Conservation (phyloP, 2,329 filamentous ascomycete species). For the Byssochlamys sp. region DNA sequence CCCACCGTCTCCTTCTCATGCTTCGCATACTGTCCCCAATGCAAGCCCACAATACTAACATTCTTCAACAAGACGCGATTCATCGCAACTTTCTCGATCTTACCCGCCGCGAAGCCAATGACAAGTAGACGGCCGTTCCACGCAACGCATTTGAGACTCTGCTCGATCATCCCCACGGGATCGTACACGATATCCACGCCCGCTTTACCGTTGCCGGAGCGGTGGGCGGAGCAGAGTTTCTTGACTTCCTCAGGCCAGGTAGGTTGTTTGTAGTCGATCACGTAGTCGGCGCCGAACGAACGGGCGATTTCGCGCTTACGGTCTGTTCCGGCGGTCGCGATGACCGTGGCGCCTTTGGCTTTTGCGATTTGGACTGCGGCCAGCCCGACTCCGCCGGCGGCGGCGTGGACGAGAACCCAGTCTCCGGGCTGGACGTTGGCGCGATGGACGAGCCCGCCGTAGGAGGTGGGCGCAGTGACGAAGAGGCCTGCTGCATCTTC, state of each 20-base stretch:
- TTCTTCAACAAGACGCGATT: constrained; percentile 92
- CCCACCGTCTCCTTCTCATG: constrained; percentile 62
- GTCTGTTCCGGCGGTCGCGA: constrained; percentile 75
- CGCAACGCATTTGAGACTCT: constrained; percentile 78
- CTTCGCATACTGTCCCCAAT: constrained; percentile 77
- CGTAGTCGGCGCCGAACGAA: constrained; percentile 74
- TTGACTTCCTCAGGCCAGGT: constrained; percentile 61
- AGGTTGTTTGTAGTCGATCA: constrained; percentile 68
- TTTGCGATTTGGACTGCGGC: constrained; percentile 91
- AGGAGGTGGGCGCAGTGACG: constrained; percentile 83
- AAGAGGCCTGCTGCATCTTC: constrained; percentile 79
- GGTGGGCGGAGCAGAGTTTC: constrained; percentile 45
- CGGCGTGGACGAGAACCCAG: constrained; percentile 81
- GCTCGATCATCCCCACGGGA: constrained; percentile 80
- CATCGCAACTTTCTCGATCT: constrained; percentile 83
- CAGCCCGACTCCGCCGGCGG: constrained; percentile 76
- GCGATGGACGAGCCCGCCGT: constrained; percentile 69
- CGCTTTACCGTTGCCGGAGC: constrained; percentile 54
- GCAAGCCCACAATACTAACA: constrained; percentile 76
- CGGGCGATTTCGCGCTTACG: constrained; percentile 72
- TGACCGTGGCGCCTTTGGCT: constrained; percentile 80
- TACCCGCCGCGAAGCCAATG: constrained; percentile 77
- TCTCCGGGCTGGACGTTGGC: constrained; percentile 71
- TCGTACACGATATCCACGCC: constrained; percentile 93
- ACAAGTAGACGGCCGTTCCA: constrained; percentile 87